These are phyloP conservation scores for Tetrahymena borealis DNA, from an alignment of 73 alveolate genomes.

Conservation along the genomic window DNA sequence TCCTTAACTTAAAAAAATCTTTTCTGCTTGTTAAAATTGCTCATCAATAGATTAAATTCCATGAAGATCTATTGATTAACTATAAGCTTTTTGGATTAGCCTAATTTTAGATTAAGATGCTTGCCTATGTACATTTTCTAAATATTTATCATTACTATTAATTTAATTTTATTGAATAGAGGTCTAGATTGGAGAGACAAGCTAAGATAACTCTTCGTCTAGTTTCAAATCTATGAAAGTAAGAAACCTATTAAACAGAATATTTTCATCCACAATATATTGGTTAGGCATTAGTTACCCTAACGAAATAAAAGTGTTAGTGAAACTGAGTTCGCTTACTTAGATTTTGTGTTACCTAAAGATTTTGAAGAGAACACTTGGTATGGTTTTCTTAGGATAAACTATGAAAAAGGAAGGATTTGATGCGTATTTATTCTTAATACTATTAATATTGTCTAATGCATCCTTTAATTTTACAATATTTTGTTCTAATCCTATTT, in stretches of 20 bases:
- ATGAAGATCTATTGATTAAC: too few species aligned
- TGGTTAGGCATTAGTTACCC: not conserved
- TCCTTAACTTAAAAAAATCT: too few species aligned
- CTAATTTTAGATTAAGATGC: too few species aligned
- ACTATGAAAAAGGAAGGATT: not conserved
- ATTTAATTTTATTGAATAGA: not conserved
- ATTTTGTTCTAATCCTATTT: not conserved
- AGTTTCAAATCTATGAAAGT: not conserved
- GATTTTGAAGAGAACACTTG: not conserved
- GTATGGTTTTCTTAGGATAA: not conserved
- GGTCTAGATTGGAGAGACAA: not conserved
- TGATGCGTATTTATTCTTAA: not conserved
- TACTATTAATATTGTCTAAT: not conserved
- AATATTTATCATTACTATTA: not conserved
- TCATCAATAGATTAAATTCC: too few species aligned
- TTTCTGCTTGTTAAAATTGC: too few species aligned
- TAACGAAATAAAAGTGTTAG: not conserved
- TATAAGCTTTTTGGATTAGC: too few species aligned
- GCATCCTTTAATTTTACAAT: not conserved
- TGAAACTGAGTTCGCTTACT: not conserved
- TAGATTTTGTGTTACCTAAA: not conserved
- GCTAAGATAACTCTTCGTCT: not conserved
- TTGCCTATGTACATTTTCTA: not conserved
- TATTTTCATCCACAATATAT: not conserved
- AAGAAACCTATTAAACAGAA: not conserved